Percentiles rank a stretch among this genome's conserved stretches.
phyloP scores from a whole-genome alignment of 2,329 filamentous ascomycete species.

The Calonectria multiphialidica region DNA sequence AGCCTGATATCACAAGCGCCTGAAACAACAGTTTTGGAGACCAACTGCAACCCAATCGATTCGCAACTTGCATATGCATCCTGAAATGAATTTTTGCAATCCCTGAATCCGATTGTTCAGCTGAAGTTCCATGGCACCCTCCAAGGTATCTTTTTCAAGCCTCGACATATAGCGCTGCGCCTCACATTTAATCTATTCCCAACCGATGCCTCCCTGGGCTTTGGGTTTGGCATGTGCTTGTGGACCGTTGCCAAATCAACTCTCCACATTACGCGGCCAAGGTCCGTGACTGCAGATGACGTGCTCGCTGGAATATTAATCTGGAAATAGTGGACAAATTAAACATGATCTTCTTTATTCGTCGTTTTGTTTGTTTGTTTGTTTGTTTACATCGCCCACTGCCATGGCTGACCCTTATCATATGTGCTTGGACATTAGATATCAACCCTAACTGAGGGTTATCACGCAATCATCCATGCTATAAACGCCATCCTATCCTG shows the following conservation, averaged over 20 bases:
- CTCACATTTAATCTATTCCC: not conserved
- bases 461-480: slow-evolving; percentile 12
- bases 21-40: not conserved
- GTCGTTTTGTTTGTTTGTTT: not conserved
- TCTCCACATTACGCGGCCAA: not conserved
- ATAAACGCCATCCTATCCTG: not conserved
- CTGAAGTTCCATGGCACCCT: not conserved
- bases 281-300: not conserved
- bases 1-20: not conserved
- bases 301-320: not conserved
- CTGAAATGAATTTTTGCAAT: not conserved
- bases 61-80: slow-evolving; percentile 6
- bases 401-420: not conserved
- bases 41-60: slow-evolving; percentile 6
- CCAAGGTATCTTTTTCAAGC: not conserved
- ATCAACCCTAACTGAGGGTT: not conserved
- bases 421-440: not conserved
- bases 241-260: not conserved
- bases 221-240: slow-evolving; percentile 9
- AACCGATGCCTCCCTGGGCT: not conserved
- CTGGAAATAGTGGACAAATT: not conserved
- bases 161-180: not conserved
- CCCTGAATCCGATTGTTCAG: not conserved
- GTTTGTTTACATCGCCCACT: slow-evolving; percentile 1
- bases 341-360: not conserved